Percentiles rank a stretch among this genome's conserved stretches.
These are phyloP conservation scores for Diaporthe sp. DNA, from an alignment of 2,329 filamentous ascomycete genomes.

Conservation along the genomic window DNA sequence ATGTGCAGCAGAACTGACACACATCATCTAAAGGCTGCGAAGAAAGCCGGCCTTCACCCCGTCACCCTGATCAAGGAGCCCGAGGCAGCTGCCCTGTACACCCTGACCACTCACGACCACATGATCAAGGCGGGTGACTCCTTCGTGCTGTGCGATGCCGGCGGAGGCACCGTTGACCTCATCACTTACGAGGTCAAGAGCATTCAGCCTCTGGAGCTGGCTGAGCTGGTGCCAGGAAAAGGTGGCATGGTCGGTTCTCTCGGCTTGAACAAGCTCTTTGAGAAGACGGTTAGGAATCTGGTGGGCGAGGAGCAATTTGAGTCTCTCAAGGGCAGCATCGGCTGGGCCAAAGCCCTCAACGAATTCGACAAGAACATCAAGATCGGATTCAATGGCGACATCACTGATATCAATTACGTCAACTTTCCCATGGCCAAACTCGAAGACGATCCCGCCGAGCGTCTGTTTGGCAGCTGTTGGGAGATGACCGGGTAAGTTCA, in stretches of 20 bases:
- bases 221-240: slow-evolving; percentile 19
- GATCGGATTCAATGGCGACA: neutral
- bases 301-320: slow-evolving; percentile 12
- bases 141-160: slow-evolving; percentile 20
- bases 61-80: slow-evolving; percentile 31
- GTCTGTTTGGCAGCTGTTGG: neutral
- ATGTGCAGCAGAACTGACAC: no score
- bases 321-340: neutral
- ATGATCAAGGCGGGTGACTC: neutral
- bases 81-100: slow-evolving; percentile 25
- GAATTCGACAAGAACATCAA: slow-evolving; percentile 34
- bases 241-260: slow-evolving; percentile 23
- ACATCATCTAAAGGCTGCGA: slow-evolving; percentile 24
- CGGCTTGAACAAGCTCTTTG: slow-evolving; percentile 15
- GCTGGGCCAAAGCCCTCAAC: slow-evolving; percentile 6
- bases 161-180: slow-evolving; percentile 26
- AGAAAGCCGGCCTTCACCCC: slow-evolving; percentile 25
- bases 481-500: slow-evolving; percentile 19
- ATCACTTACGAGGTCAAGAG: slow-evolving; percentile 16
- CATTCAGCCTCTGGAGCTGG: neutral
- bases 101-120: neutral
- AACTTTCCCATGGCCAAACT: neutral
- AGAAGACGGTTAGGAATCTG: neutral
- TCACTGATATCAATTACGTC: neutral
- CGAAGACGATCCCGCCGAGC: neutral